Conservation (phyloP, 345 rosid species). For the Populus deltoides region DNA sequence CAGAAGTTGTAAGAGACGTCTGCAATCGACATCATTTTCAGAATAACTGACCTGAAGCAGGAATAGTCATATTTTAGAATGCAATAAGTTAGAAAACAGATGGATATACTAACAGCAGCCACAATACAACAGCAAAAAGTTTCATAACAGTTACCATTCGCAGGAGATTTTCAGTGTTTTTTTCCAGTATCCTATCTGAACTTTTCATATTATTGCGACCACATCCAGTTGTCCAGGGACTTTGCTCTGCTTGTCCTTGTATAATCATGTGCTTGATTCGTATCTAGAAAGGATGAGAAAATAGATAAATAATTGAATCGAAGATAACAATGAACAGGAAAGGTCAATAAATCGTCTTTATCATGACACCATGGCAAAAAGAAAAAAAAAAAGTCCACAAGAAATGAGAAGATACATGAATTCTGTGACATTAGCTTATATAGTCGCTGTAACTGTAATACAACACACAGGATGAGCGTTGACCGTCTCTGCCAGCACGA, state of each 20-base stretch:
- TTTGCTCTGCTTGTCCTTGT: conserved; percentile 82
- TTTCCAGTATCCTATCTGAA: conserved; percentile 78
- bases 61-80: conserved; percentile 18
- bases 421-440: conserved; percentile 43
- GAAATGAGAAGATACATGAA: conserved; percentile 14
- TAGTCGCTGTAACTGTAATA: conserved; percentile 94
- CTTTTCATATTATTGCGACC: conserved; percentile 47
- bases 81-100: conserved; percentile 6
- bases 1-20: conserved; percentile 78
- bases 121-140: conserved; percentile 10
- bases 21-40: conserved; percentile 92
- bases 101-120: not conserved
- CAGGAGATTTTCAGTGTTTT: conserved; percentile 82
- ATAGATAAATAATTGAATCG: conserved; percentile 4
- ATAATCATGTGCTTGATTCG: conserved; percentile 91
- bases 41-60: conserved; percentile 80
- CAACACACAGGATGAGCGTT: conserved; percentile 80
- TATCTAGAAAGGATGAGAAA: conserved; percentile 49
- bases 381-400: not conserved
- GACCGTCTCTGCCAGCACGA: conserved; percentile 99
- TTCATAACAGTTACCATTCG: conserved; percentile 60
- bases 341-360: not conserved
- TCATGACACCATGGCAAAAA: not conserved
- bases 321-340: conserved; percentile 4
- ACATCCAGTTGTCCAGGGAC: conserved; percentile 57